Evolutionary conservation across 805 yeast species (phyloP).

Genomic region (Candida silvicultrix): DNA sequence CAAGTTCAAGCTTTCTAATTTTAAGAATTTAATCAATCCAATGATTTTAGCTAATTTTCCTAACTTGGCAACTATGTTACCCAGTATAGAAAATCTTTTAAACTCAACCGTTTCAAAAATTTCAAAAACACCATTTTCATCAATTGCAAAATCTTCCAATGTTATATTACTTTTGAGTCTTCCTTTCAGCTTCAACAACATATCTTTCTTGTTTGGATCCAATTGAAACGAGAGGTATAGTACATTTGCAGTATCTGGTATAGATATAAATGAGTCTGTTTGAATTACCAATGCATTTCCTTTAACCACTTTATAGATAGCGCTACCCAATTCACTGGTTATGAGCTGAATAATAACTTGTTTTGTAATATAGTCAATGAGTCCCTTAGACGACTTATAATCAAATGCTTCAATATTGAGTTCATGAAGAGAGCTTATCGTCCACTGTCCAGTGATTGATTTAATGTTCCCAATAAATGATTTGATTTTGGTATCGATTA

Average conservation of each 20-base stretch:
- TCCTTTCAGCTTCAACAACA: constrained; percentile 29
- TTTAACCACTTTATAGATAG: constrained; percentile 3
- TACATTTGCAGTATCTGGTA: constrained; percentile 30
- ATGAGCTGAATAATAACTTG: constrained; percentile 14
- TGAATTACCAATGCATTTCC: constrained; percentile 23
- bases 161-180: constrained; percentile 17
- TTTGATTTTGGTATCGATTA: constrained; percentile 22
- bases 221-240: constrained; percentile 25
- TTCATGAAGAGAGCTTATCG: constrained; percentile 4
- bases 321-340: constrained; percentile 7
- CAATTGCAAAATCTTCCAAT: constrained; percentile 15
- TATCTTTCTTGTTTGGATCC: constrained; percentile 14
- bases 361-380: constrained; percentile 11
- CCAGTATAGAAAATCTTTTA: constrained; percentile 10
- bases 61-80: constrained; percentile 12
- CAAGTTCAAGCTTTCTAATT: constrained; percentile 14
- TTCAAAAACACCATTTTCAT: constrained; percentile 14
- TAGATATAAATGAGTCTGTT: constrained; percentile 29
- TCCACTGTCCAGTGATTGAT: constrained; percentile 17
- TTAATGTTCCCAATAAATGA: constrained; percentile 30
- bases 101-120: constrained; percentile 13
- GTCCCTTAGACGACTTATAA: constrained; percentile 16
- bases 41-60: constrained; percentile 18
- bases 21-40: constrained; percentile 18
- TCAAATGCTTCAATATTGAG: constrained; percentile 16